phyloP scores from a whole-genome alignment of 2,329 filamentous ascomycete species.

The Coniochaeta ligniaria region DNA sequence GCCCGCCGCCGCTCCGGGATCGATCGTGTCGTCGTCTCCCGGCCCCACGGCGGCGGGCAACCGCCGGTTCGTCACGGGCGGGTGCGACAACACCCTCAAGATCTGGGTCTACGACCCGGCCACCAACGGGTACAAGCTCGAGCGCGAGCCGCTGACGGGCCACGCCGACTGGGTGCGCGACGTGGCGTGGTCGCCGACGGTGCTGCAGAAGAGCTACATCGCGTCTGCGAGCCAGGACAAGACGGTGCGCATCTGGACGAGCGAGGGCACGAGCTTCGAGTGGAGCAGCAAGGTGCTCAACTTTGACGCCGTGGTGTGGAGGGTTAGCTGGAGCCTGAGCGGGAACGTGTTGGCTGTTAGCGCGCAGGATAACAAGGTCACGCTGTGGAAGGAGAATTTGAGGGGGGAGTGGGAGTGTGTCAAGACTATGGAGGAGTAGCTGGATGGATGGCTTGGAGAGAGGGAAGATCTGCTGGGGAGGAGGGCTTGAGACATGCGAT shows the following conservation, averaged over 20 bases:
- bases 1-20: constrained; percentile 75
- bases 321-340: constrained; percentile 95
- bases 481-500: neutral
- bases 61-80: constrained; percentile 86
- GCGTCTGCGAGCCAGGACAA: constrained; percentile 93
- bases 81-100: constrained; percentile 88
- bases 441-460: too few species aligned
- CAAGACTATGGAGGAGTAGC: constrained; percentile 85
- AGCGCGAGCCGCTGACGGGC: constrained; percentile 61
- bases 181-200: constrained; percentile 93
- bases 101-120: constrained; percentile 76
- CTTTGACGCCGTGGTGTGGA: constrained; percentile 88
- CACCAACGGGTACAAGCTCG: constrained; percentile 54
- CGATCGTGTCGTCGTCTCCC: constrained; percentile 68
- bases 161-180: constrained; percentile 97
- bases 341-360: constrained; percentile 94
- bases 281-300: constrained; percentile 83
- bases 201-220: constrained; percentile 94
- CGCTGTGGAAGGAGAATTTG: constrained; percentile 96
- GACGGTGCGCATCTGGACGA: constrained; percentile 96
- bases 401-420: constrained; percentile 96
- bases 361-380: constrained; percentile 93
- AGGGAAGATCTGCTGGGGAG: neutral
- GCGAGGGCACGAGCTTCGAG: constrained; percentile 57
- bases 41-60: constrained; percentile 54